Base-by-base conservation (phyloP, 192 early-diverging fungal genomes). In the Borealophlyctis nickersoniae region DNA sequence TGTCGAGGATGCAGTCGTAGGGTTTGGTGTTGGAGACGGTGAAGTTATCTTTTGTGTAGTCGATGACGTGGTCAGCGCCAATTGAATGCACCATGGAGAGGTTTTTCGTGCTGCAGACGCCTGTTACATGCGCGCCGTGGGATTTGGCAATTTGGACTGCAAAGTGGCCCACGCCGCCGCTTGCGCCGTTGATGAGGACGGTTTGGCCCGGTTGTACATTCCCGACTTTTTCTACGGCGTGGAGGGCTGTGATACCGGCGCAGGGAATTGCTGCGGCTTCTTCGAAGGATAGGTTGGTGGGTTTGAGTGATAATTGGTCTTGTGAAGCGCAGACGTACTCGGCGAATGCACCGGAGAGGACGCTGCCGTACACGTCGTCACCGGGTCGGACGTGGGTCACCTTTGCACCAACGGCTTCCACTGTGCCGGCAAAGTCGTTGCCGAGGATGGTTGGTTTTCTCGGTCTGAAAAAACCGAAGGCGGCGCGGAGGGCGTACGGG, bases 131-230 rank as follows among this genome's bases (percentile, higher is more conserved):
- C 3, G 82, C 81, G 13, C 82, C 79, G 27, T 76, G 16, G 1
- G 71, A 68, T 34, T 87, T 70, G 24, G 78, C 77, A 62, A 90
- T 84, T 49, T 84, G 77, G 28, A 90, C 48, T 11, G 82, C 86
- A 60, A 77, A 76, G n/a, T 85, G 49, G 0, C 88, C 88, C 39
- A 88, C 86, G 33, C 88, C 88, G 50, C 88, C 88, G 34, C 88
- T 88, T 66, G 88, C 88, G 52, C 88, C 88, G 26, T 87, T 85
- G 34, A 89, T 77, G 0, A 89, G 62, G 19, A 89, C 84, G 53
- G 77, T 75, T 23, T 82, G 70, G 2, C 84, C 88, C 14, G 69
- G 35, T 32, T 71, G 57, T 32, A 86, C 74, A 29, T 79, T 39
- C 0, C 73, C 87, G 57, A 85, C 78, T 11, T 86, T 84, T 31